Base-by-base conservation (phyloP, 2,329 filamentous ascomycete genomes). In the Fusarium sp. region DNA sequence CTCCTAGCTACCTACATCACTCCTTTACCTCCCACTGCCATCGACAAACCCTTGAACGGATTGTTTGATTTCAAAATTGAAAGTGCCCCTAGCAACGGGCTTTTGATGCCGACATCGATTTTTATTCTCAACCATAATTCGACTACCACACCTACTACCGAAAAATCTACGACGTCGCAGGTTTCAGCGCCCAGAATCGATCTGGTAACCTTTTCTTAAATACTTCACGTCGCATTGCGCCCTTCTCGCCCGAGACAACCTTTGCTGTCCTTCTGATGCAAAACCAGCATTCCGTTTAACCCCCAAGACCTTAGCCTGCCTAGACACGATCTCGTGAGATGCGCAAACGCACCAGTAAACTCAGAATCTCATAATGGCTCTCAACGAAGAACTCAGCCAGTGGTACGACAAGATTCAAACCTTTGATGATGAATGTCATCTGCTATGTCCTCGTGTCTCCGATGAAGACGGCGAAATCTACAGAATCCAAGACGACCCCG, bases 391-490 rank as follows among this genome's bases (percentile, higher is more conserved):
- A 69, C 79, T 85, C 56, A 78, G 74, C 20, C 76, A 79, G 56
- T 83, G 81, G 76, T 84, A 80, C 65, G 80, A 82, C 64, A 80
- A 83, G 61, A 76, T 85, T 4, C 79, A 82, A 47, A 75, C 78
- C 28, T 78, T 86, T n/a, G 81, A 82, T 5, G 43, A 77, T n/a
- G 80, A 86, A 16, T 80, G 83, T 25, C 92, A 94, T 74, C 83
- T 93, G 55, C 87, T 93, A 63, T 94, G 92, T 66, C 90, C 92
- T 3, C 88, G 87, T 64, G 79, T 88, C 59, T 81, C 83, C 71
- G 86, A 89, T 48, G 87, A 91, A 3, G 92, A 93, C 66, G 78
- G 79, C 21, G 86, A 88, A 68, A 85, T 90, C 73, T 93, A 93
- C 78, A 78, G 78, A 53, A 63, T 51, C 4, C 55, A 77, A 18